Evolutionary conservation across 78 protist genomes (phyloP).

Genomic region (Bigelowiella natans): DNA sequence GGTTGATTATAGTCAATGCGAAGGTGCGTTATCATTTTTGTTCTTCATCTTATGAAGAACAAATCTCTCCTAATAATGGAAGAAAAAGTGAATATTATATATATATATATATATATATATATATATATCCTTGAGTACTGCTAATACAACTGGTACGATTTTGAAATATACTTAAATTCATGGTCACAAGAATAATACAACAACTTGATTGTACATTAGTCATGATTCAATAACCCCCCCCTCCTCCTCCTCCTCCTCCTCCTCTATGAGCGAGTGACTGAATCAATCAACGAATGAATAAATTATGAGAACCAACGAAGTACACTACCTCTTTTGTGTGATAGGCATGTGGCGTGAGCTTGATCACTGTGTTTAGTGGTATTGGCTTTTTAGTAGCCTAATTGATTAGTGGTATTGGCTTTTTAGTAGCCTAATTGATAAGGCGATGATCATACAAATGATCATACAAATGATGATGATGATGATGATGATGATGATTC

Average conservation of each 20-base stretch:
- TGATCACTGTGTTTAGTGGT: slow-evolving; percentile 63
- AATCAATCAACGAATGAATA: too few species aligned
- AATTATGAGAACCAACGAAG: not conserved
- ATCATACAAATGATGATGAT: too few species aligned
- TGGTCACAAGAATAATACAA: not conserved
- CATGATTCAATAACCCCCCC: too few species aligned
- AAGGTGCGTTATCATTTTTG: not conserved
- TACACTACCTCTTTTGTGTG: not conserved
- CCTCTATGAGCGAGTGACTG: too few species aligned
- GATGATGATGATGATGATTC: too few species aligned
- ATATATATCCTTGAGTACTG: not conserved
- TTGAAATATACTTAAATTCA: not conserved
- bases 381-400: slow-evolving; percentile 7
- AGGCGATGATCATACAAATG: too few species aligned
- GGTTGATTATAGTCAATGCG: not conserved
- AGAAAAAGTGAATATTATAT: not conserved
- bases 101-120: not conserved
- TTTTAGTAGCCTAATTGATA: slow-evolving; percentile 28
- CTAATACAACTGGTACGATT: too few species aligned
- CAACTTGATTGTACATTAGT: not conserved
- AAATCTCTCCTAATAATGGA: not conserved
- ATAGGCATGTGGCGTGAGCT: slow-evolving; percentile 54
- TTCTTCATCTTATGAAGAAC: not conserved
- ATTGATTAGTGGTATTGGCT: slow-evolving; percentile 56
- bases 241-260: too few species aligned